Conservation (phyloP, 257 asterid species). For the Nicotiana sylvestris region DNA sequence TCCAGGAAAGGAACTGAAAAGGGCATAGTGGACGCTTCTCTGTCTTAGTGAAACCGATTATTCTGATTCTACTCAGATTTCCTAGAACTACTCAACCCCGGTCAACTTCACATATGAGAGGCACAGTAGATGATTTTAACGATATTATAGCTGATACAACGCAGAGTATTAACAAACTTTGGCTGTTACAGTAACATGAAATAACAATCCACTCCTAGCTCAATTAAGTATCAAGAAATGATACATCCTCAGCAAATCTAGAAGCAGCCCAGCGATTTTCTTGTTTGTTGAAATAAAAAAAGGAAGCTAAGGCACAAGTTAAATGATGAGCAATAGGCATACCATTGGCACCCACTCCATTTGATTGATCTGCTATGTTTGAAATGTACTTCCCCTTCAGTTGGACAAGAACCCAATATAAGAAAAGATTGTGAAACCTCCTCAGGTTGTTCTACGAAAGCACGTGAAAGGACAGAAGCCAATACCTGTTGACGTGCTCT, state of each 20-base stretch:
- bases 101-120: not conserved
- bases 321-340: slow-evolving; percentile 18
- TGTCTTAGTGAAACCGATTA: not conserved
- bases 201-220: not conserved
- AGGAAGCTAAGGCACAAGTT: not conserved
- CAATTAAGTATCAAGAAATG: not conserved
- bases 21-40: not conserved
- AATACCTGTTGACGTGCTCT: slow-evolving; percentile 73
- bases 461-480: not conserved
- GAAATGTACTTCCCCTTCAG: slow-evolving; percentile 59
- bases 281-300: not conserved
- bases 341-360: slow-evolving; percentile 62
- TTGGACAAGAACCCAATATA: slow-evolving; percentile 3
- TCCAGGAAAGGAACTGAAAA: not conserved
- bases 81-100: not conserved
- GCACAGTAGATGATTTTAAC: not conserved
- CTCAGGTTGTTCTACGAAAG: not conserved
- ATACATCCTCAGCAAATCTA: not conserved
- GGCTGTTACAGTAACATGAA: not conserved
- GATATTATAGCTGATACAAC: not conserved
- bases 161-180: not conserved
- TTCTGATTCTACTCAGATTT: not conserved
- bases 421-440: not conserved
- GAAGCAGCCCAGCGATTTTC: not conserved
- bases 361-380: slow-evolving; percentile 72